Conservation (phyloP, 2,329 filamentous ascomycete genomes). For the Talaromyces atroroseus region DNA sequence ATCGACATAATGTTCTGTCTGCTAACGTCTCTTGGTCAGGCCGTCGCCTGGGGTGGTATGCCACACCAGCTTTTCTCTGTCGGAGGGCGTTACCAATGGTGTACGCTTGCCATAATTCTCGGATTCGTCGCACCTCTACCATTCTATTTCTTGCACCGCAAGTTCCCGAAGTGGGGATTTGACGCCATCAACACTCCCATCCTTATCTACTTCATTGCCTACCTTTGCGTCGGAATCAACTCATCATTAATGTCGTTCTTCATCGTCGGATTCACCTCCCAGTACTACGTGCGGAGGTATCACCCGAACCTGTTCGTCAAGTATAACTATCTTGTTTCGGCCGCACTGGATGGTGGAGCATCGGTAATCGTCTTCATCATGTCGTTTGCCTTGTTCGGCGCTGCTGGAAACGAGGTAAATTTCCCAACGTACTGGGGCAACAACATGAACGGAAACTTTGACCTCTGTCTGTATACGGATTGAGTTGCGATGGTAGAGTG, state of each 20-base stretch:
- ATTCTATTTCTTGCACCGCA: background rate
- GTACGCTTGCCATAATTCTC: background rate
- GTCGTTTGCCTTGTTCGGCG: background rate
- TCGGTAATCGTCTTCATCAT: background rate
- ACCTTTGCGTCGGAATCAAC: background rate
- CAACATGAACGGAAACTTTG: background rate
- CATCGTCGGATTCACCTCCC: background rate
- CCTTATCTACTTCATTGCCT: background rate
- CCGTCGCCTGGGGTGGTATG: background rate
- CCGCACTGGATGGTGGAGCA: background rate
- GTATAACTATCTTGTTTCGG: background rate
- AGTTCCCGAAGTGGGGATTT: background rate
- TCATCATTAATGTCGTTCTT: background rate
- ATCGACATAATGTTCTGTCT: background rate
- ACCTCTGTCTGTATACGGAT: background rate
- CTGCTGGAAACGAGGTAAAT: background rate
- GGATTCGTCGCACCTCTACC: background rate
- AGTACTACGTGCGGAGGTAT: background rate
- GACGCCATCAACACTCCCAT: background rate
- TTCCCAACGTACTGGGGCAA: background rate
- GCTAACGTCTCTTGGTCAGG: background rate
- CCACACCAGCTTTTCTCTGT: background rate
- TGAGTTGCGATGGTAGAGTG: background rate
- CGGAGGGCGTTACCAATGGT: background rate
- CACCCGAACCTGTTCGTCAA: background rate